Conservation (phyloP, 768 basidiomycete genomes). For the Sistotremastrum niveocremeum region DNA sequence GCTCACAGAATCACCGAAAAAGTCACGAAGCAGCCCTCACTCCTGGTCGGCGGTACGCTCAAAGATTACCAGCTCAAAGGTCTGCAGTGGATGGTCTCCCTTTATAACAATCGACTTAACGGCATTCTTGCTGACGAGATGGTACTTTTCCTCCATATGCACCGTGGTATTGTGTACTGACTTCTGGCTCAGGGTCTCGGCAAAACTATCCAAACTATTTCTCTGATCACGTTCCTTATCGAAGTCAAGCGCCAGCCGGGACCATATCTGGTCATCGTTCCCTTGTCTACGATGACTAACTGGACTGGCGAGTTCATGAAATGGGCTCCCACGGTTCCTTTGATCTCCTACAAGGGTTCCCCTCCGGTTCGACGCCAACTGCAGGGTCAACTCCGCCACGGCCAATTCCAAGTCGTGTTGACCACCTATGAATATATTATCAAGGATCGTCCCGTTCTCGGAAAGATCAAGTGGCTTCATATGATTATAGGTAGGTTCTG, state of each 20-base stretch:
- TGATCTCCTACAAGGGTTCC: slow-evolving; percentile 84
- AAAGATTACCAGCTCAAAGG: slow-evolving; percentile 95
- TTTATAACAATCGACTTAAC: slow-evolving; percentile 93
- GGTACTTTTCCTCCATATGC: slow-evolving; percentile 29
- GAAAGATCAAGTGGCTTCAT: slow-evolving; percentile 90
- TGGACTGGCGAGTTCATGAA: slow-evolving; percentile 96
- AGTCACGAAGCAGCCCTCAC: slow-evolving; percentile 52
- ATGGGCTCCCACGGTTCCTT: slow-evolving; percentile 79
- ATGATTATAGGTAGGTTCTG: slow-evolving; percentile 77
- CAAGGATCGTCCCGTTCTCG: slow-evolving; percentile 83
- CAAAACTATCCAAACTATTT: slow-evolving; percentile 91
- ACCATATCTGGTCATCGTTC: slow-evolving; percentile 91
- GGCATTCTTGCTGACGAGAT: slow-evolving; percentile 94
- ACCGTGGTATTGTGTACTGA: neutral
- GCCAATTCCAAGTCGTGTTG: slow-evolving; percentile 82
- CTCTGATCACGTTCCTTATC: slow-evolving; percentile 88
- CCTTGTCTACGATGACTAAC: slow-evolving; percentile 92
- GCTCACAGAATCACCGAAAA: slow-evolving; percentile 88
- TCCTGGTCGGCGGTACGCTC: slow-evolving; percentile 77
- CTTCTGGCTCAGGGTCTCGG: slow-evolving; percentile 66
- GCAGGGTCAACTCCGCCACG: slow-evolving; percentile 62
- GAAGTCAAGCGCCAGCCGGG: slow-evolving; percentile 84
- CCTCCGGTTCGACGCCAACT: slow-evolving; percentile 68
- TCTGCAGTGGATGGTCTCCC: slow-evolving; percentile 95
- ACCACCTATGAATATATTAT: slow-evolving; percentile 98